Evolutionary conservation across 306 rosid species (phyloP).

Genomic region (Vigna radiata): DNA sequence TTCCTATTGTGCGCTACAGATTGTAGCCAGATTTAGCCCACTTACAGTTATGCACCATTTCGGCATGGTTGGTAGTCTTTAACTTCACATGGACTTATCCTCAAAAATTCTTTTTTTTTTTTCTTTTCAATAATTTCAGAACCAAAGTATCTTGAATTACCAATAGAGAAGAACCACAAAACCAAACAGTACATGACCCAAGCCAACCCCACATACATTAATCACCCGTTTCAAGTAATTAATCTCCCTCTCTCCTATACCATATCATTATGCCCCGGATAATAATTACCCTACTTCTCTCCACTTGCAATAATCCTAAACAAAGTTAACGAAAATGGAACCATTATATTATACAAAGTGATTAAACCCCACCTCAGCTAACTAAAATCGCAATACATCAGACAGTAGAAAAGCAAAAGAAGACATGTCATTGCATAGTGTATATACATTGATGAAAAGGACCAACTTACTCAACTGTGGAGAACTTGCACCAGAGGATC

Average conservation of each 20-base stretch:
- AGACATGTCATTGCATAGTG: conserved; percentile 52
- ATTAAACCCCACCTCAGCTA: conserved; percentile 49
- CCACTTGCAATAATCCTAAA: not conserved
- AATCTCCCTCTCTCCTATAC: conserved; percentile 42
- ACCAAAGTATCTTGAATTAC: conserved; percentile 35
- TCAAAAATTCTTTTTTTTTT: not conserved
- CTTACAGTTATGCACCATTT: conserved; percentile 43
- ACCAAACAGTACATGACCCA: conserved; percentile 36
- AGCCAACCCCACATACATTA: conserved; percentile 41
- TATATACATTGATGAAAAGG: conserved; percentile 49
- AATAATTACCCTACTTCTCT: not conserved
- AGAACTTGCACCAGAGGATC: conserved; percentile 51
- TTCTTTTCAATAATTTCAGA: conserved; percentile 2
- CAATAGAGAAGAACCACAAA: conserved; percentile 41
- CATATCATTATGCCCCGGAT: conserved; percentile 31
- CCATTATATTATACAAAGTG: conserved; percentile 48
- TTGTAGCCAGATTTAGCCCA: conserved; percentile 37
- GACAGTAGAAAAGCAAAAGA: not conserved
- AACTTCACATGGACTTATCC: conserved; percentile 12
- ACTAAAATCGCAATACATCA: conserved; percentile 48
- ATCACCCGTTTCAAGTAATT: conserved; percentile 45
- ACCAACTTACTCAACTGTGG: conserved; percentile 57
- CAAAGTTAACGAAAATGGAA: conserved; percentile 48
- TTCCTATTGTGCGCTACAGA: conserved; percentile 44
- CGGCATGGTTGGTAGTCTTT: conserved; percentile 25